Evolutionary conservation across 371 early-diverging fungal genomes (phyloP), one percentile per base, ranked within the genome.

Genomic region (Lichtheimia ramosa): DNA sequence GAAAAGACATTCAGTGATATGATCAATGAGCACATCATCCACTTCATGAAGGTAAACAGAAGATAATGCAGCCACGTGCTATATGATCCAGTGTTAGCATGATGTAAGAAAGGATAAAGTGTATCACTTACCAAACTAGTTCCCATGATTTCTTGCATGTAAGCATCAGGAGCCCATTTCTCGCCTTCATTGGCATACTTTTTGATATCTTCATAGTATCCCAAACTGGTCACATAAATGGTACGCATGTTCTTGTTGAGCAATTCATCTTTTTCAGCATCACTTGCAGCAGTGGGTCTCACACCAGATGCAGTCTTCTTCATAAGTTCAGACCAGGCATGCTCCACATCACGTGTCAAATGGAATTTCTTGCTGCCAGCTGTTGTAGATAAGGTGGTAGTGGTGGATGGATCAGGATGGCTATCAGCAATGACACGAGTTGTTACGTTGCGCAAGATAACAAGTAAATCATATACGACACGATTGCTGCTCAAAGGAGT

Each of bases 101-200:
- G 43, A 15, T 10, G 12, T 8, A 6, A 43, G 34, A 34, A 51
- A 15, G 40, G 34, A n/a, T 13, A 8, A 51, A 16, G 14, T 8
- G 18, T 28, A 20, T 23, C 16, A 57, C 74, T 66, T 74, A 86
- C 86, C 82, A 87, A 71, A 34, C 85, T 83, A 20, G 81, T 74
- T 5, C 82, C 83, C 83, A 85, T 81, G 58, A 87, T 85, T 54
- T 85, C 85, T 43, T 76, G 79, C 71, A 80, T 81, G 40, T 85
- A 87, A 34, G 81, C 78, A 58, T 84, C 83, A n/a, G 72, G 69
- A 5, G 81, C 72, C 71, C 74, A 73, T 34, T 69, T 73, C 39
- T 74, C 75, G 6, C 77, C 80, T 62, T 85, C 79, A 15, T 73
- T 68, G 23, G 80, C 75, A 48, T 72, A 81, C 20, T 73, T 71